Evolutionary conservation across 2,329 filamentous ascomycete genomes (phyloP).

Genomic region (Pseudopyricularia cyperi): DNA sequence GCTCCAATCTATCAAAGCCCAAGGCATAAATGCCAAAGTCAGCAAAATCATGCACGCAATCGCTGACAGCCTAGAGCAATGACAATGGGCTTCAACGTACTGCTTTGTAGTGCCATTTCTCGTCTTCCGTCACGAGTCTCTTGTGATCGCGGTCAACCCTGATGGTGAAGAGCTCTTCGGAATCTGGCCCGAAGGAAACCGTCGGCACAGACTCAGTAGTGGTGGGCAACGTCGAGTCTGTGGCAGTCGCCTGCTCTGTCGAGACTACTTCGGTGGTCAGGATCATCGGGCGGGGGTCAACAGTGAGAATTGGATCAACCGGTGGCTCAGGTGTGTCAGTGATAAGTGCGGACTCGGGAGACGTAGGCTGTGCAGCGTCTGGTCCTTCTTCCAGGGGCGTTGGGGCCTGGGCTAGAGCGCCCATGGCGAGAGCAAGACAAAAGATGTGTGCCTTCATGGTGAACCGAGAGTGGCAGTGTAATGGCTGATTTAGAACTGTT

Average conservation of each 20-base stretch:
- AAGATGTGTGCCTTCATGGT: background rate
- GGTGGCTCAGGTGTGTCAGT: background rate
- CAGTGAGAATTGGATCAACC: background rate
- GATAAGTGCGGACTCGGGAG: background rate
- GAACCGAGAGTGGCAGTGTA: background rate
- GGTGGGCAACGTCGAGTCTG: background rate
- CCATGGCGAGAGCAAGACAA: background rate
- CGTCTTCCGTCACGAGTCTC: conserved; percentile 79
- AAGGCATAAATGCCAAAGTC: too few relatives aligned
- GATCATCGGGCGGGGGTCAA: background rate
- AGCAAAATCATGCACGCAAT: too few relatives aligned
- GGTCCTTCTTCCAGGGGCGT: background rate
- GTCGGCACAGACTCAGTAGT: background rate
- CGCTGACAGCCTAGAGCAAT: too few relatives aligned
- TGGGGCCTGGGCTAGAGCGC: background rate
- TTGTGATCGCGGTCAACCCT: conserved; percentile 72
- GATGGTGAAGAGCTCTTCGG: conserved; percentile 45
- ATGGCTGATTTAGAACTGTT: background rate
- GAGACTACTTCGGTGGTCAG: background rate
- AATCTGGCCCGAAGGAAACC: background rate
- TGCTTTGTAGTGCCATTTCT: conserved; percentile 83
- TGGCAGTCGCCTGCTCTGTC: background rate
- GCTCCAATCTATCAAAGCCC: conserved; percentile 50
- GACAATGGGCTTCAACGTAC: conserved; percentile 33
- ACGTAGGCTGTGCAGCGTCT: background rate